Percentiles rank a stretch among this genome's conserved stretches.
These are phyloP conservation scores for Pleurostoma richardsiae DNA, from an alignment of 2,329 filamentous ascomycete species.

Conservation along the genomic window DNA sequence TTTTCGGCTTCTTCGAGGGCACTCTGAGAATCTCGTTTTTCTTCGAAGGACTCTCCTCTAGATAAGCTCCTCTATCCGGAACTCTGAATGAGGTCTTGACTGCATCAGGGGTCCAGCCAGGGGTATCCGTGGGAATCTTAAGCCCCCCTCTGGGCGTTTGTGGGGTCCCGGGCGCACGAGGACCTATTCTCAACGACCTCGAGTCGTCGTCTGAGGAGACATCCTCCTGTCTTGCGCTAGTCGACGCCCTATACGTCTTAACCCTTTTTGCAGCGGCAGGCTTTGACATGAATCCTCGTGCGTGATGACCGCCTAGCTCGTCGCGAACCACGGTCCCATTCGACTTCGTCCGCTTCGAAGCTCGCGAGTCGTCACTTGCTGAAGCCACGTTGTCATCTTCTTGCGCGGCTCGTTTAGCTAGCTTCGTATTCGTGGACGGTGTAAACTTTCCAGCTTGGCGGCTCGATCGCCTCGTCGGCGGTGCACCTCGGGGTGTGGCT, in stretches of 20 bases:
- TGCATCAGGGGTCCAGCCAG: not conserved
- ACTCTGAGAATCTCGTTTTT: not conserved
- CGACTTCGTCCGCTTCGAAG: not conserved
- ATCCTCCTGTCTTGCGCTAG: not conserved
- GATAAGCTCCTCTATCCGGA: not conserved
- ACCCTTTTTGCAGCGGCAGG: not conserved
- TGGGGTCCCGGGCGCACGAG: not conserved
- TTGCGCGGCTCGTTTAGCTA: not conserved
- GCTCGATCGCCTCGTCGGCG: not conserved
- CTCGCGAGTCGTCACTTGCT: not conserved
- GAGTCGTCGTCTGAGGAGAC: not conserved
- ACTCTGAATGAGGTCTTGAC: not conserved
- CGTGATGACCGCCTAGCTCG: not conserved
- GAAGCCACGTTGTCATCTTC: not conserved
- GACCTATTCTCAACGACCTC: too few species aligned
- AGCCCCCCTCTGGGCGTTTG: not conserved
- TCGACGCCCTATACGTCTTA: not conserved
- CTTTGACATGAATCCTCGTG: not conserved
- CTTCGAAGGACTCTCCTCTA: not conserved
- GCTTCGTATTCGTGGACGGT: not conserved
- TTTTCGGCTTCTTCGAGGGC: not conserved
- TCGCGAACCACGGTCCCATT: not conserved
- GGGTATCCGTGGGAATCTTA: not conserved
- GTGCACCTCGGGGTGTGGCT: too few species aligned
- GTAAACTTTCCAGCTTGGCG: not conserved